phyloP scores from a whole-genome alignment of 1,284 basidiomycete species.

The Moesziomyces aphidis region DNA sequence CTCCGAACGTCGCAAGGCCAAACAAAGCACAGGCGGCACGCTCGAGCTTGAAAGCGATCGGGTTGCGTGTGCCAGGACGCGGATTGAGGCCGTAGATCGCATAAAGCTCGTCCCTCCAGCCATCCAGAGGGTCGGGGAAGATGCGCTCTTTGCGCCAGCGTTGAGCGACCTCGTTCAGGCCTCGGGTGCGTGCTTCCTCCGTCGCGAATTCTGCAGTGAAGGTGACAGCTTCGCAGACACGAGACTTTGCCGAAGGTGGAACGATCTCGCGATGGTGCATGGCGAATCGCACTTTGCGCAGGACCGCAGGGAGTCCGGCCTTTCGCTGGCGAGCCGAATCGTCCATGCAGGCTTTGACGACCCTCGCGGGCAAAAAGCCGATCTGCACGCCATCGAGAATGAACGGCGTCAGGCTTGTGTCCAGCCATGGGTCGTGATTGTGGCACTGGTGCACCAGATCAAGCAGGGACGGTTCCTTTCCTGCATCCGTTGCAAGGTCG shows the following conservation, averaged over 20 bases:
- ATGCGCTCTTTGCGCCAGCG: slow-evolving; percentile 44
- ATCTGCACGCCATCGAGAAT: slow-evolving; percentile 58
- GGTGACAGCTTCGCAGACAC: slow-evolving; percentile 30
- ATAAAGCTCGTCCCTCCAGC: slow-evolving; percentile 64
- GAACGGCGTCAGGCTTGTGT: slow-evolving; percentile 48
- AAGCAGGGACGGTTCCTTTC: slow-evolving; percentile 32
- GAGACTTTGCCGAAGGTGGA: slow-evolving; percentile 16
- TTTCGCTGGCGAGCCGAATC: slow-evolving; percentile 24
- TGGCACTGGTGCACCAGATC: slow-evolving; percentile 56
- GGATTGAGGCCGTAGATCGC: slow-evolving; percentile 53
- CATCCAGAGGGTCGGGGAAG: slow-evolving; percentile 66
- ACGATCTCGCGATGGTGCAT: slow-evolving; percentile 38
- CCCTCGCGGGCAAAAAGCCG: slow-evolving; percentile 51
- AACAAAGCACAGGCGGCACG: slow-evolving; percentile 88
- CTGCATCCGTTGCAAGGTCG: not conserved
- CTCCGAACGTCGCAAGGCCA: slow-evolving; percentile 87
- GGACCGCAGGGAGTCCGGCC: slow-evolving; percentile 13
- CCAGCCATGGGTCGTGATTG: slow-evolving; percentile 63
- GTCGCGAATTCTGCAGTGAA: slow-evolving; percentile 24
- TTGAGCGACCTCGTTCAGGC: slow-evolving; percentile 38
- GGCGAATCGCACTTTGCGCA: slow-evolving; percentile 27
- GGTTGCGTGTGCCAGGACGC: slow-evolving; percentile 18
- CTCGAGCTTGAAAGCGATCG: slow-evolving; percentile 85
- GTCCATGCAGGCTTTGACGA: slow-evolving; percentile 45
- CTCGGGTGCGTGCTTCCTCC: slow-evolving; percentile 31